Evolutionary conservation across 2,329 filamentous ascomycete genomes (phyloP).

Genomic region (Trichoderma guizhouense): DNA sequence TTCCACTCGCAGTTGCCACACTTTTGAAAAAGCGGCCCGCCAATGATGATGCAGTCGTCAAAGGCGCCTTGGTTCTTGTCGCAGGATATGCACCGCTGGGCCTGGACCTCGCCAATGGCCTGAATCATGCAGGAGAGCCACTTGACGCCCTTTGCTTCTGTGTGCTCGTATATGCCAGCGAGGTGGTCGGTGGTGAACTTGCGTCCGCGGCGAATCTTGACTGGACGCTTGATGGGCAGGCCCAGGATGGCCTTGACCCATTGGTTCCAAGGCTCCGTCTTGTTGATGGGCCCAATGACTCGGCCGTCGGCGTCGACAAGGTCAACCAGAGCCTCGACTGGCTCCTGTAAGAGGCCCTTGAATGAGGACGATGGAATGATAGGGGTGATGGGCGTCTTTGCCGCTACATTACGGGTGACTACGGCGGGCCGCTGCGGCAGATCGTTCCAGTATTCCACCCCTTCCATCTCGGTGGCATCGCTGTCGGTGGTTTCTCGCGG

Average conservation of each 20-base stretch:
- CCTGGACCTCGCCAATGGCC: constrained; percentile 43
- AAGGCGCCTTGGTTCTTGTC: constrained; percentile 43
- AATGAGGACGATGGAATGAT: neutral
- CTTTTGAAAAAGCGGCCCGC: constrained; percentile 41
- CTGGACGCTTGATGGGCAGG: constrained; percentile 37
- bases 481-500: constrained; percentile 9
- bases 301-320: constrained; percentile 38
- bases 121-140: constrained; percentile 51
- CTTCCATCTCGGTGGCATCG: constrained; percentile 23
- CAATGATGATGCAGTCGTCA: constrained; percentile 43
- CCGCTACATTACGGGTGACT: neutral
- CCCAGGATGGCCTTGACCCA: constrained; percentile 38
- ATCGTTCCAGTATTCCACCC: constrained; percentile 16
- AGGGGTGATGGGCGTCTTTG: constrained; percentile 14
- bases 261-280: constrained; percentile 39
- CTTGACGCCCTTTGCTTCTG: constrained; percentile 42
- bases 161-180: constrained; percentile 40
- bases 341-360: neutral
- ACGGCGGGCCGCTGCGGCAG: neutral
- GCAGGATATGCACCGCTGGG: constrained; percentile 40
- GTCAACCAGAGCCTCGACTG: constrained; percentile 29
- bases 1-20: constrained; percentile 54
- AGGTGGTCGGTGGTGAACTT: constrained; percentile 41
- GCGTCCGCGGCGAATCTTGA: constrained; percentile 41
- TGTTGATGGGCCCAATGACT: constrained; percentile 37